Evolutionary conservation across 345 rosid species (phyloP), one percentile per base, ranked within the genome.

Genomic region (Euphorbia lathyris): DNA sequence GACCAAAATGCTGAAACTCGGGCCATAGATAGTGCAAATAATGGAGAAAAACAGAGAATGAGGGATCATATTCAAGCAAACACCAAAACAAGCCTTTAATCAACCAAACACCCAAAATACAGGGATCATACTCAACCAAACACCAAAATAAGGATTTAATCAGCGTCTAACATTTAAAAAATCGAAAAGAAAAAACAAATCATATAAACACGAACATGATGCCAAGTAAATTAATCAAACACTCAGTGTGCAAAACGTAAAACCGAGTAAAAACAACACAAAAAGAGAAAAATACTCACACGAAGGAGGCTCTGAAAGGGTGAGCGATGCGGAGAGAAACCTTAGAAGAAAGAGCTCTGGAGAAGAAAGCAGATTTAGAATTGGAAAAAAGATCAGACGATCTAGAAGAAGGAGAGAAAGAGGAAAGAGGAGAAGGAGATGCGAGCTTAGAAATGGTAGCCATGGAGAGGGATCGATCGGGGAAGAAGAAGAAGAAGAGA

Each of bases 381-480:
- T 69, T 83, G 74, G 88, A 77, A 47, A 74, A 73, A 7, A 83
- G 83, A 5, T 47, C 2, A 1, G 82, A 74, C 36, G 91, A 82
- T 58, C 89, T 76, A 51, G 86, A 70, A 8, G 75, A 62, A 29
- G 57, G 53, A 23, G 88, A 66, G 16, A 79, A 36, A 38, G 81
- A 74, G 50, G 86, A 68, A 1, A 83, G 65, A 6, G 85, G 79
- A 67, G 30, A 58, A 19, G 88, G 82, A 58, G 65, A 76, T 4
- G 92, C 77, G 59, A 90, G 90, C 84, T 85, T 91, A 67, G 96
- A 91, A 78, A 90, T 79, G 82, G 97, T 85, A 14, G 96, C 90
- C 97, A 94, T 86, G 47, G 70, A 4, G 75, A 60, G 50, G 22
- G 36, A 32, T 32, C 36, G 36, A n/a, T 58, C n/a, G 40, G 61